Percentiles rank a stretch among this genome's conserved stretches.
These are phyloP conservation scores for Exophiala phaeomuriformis DNA, from an alignment of 2,329 filamentous ascomycete species.

Conservation along the genomic window DNA sequence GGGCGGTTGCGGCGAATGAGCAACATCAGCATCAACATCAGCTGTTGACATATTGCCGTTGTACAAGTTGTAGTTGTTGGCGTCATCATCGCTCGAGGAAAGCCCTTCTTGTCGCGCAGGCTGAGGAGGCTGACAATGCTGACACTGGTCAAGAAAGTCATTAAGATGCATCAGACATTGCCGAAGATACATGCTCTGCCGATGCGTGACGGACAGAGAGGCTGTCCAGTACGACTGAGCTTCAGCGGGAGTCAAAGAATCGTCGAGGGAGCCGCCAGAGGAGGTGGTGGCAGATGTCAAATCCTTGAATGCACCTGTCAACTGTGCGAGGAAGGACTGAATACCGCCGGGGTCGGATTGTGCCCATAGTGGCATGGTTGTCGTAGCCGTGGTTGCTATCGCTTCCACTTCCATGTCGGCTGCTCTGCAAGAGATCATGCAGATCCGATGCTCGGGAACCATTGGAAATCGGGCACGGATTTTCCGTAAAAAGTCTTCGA, in stretches of 20 bases:
- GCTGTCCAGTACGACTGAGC: slow-evolving; percentile 54
- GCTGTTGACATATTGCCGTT: no score
- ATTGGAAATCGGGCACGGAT: slow-evolving; percentile 39
- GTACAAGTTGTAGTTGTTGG: no score
- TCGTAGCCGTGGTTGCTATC: no score
- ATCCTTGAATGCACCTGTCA: slow-evolving; percentile 60
- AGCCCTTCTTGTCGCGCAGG: no score
- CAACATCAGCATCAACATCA: no score
- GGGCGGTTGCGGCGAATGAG: no score
- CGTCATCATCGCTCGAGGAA: no score
- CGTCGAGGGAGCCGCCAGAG: slow-evolving; percentile 23
- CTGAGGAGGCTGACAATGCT: slow-evolving; percentile 7
- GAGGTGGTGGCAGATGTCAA: slow-evolving; percentile 54
- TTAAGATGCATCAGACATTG: slow-evolving; percentile 65
- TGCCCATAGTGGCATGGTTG: no score
- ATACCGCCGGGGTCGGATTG: slow-evolving; percentile 51
- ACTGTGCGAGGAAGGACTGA: slow-evolving; percentile 57
- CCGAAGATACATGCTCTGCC: slow-evolving; percentile 73
- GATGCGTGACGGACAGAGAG: slow-evolving; percentile 80
- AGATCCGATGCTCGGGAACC: slow-evolving; percentile 43
- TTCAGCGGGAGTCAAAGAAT: slow-evolving; percentile 34
- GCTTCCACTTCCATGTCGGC: slow-evolving; percentile 29
- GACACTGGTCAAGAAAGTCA: slow-evolving; percentile 53
- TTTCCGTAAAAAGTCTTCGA: slow-evolving; percentile 29
- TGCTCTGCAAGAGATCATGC: slow-evolving; percentile 66